A percentile compares a stretch with the other conserved stretches of the same genome.
These are phyloP conservation scores for Geum urbanum DNA, from an alignment of 306 rosid species.

Conservation along the genomic window DNA sequence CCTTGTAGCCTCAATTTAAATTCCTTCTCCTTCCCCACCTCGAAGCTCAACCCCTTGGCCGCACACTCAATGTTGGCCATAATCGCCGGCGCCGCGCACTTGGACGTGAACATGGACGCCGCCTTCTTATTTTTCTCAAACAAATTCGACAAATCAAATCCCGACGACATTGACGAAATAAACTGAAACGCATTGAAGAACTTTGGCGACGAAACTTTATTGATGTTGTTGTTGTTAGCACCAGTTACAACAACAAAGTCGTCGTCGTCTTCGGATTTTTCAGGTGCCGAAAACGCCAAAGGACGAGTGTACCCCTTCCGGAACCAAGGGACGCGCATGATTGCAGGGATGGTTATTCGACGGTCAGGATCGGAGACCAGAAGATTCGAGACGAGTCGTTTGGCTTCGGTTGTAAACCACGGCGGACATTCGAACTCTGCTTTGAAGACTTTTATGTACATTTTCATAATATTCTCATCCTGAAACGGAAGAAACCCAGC, in stretches of 20 bases:
- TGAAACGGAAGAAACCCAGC: conserved; percentile 66
- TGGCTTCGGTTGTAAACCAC: conserved; percentile 58
- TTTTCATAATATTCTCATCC: conserved; percentile 56
- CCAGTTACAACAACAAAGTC: too few relatives aligned
- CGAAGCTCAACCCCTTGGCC: conserved; percentile 42
- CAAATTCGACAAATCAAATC: conserved; percentile 65
- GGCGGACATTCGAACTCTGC: conserved; percentile 52
- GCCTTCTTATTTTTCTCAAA: conserved; percentile 59
- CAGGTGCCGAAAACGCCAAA: too few relatives aligned
- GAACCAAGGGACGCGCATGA: conserved; percentile 62
- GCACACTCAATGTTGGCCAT: too few relatives aligned
- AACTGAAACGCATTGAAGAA: conserved; percentile 81
- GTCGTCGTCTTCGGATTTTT: too few relatives aligned
- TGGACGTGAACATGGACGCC: conserved; percentile 55
- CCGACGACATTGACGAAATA: conserved; percentile 64
- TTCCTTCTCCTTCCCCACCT: conserved; percentile 42
- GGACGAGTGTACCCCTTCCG: conserved; percentile 45
- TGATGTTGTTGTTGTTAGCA: conserved; percentile 30
- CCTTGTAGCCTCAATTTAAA: conserved; percentile 57
- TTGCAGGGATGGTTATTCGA: conserved; percentile 44
- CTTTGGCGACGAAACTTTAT: conserved; percentile 44
- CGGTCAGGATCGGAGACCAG: conserved; percentile 54
- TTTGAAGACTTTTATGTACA: conserved; percentile 61
- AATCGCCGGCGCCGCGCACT: conserved; percentile 55
- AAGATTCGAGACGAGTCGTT: conserved; percentile 48